Evolutionary conservation across 2,329 filamentous ascomycete species (phyloP), one percentile per base, ranked within the genome.

Genomic region (Hymenoscyphus repandus): DNA sequence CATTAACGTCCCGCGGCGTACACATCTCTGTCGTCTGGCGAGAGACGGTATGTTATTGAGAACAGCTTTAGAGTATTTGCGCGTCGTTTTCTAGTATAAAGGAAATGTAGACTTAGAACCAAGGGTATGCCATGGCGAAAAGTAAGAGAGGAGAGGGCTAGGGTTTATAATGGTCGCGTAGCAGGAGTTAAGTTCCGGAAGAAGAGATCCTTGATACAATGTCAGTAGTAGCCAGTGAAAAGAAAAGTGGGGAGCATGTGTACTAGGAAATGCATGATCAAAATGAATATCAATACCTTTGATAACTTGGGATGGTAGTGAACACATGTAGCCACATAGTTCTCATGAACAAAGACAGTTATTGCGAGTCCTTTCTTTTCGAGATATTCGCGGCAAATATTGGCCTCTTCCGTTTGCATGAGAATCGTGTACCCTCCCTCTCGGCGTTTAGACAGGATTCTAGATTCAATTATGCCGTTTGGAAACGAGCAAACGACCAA

Each of bases 351-450:
- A 42, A 64, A 70, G 5, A 74, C 72, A 2, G 72, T 67, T 39
- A 65, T 71, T 0, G 62, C 59, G 18, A 73, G 53, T 0, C 57
- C 54, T 2, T 64, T 62, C 0, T 60, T 54, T 46, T 71, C 66
- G 27, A 75, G 70, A 51, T 69, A 61, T 44, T 63, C 53, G 20
- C 67, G 64, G 18, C 69, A 64, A 42, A 62, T 61, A 17, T 53
- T 57, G 6, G 72, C 72, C 45, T 73, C 67, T 9, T 61, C 55
- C 2, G 68, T 74, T 54, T 74, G 72, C 72, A 75, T 74, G 46
- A 73, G 73, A 49, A 73, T 67, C 71, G 74, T 75, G 56, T 74
- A 75, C 3, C 72, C 72, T 6, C 72, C 70, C 49, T 73, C 69
- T 9, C 70, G 70, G 30, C 67, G 65, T 57, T 72, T 73, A 1